Base-by-base conservation (phyloP, 768 basidiomycete species). In the Melanogaster broomeanus region DNA sequence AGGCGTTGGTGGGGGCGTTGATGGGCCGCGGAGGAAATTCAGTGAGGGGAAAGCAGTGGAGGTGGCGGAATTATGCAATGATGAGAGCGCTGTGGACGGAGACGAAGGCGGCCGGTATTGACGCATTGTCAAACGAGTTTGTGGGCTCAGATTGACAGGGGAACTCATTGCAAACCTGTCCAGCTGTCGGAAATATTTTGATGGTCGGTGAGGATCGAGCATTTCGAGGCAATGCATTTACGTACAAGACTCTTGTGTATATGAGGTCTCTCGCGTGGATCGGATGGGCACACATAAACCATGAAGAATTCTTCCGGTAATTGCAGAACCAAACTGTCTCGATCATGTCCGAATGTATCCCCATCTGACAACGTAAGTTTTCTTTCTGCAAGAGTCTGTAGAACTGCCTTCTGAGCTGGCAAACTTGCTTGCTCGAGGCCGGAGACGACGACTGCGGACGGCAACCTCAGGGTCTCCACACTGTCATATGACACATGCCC, bases 141-240 rank as follows among this genome's bases (percentile, higher is more conserved):
- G 67, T 34, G 77, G 69, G 21, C 79, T 74, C 10, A 87, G 63
- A 28, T 75, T 69, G 42, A 88, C 67, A 37, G 80, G 81, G 6
- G 79, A 80, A 60, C 88, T 91, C 79, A 93, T 84, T 3, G 88
- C 77, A 63, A 93, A 92, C 60, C 79, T 81, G 63, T 93, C 88
- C 13, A 93, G 75, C 89, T 91, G 31, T 49, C 22, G 34, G 44
- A 48, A 33, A 28, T 42, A 48, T 58, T 51, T 35, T 34, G 24
- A 40, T 24, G n/a, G 37, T 55, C 43, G 60, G 10, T 31, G 33
- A 47, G n/a, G 25, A 22, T 0, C 21, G 19, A 6, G 16, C 9
- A 18, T 42, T 33, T 16, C 38, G 21, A 37, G 15, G 21, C 21
- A 10, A 42, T 49, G 15, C 18, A 27, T n/a, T 44, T 21, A 64